Evolutionary conservation across 495 filamentous ascomycete genomes (phyloP).

Genomic region (Hyaloscypha hepaticicola): DNA sequence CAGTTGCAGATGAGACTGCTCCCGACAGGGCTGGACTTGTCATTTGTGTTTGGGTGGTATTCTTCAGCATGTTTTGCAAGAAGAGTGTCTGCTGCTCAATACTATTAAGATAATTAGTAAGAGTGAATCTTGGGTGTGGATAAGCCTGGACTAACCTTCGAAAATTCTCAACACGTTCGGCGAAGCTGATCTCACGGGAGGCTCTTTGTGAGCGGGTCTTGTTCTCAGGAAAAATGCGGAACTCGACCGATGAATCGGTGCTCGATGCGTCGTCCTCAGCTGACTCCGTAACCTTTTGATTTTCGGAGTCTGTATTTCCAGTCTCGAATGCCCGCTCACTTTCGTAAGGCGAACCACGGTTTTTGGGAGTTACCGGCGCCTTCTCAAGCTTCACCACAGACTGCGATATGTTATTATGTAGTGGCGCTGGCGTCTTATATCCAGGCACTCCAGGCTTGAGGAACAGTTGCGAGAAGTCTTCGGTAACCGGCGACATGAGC

Average conservation of each 20-base stretch:
- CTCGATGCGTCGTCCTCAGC: conserved; percentile 4
- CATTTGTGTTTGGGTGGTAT: conserved; percentile 21
- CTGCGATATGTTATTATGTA: neutral
- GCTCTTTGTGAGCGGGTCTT: conserved; percentile 6
- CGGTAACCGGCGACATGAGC: neutral
- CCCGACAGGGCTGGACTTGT: conserved; percentile 25
- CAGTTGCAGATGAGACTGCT: conserved; percentile 30
- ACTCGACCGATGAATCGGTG: conserved; percentile 20
- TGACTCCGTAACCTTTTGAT: conserved; percentile 3
- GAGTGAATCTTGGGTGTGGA: neutral
- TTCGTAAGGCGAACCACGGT: neutral
- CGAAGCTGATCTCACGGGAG: conserved; percentile 7
- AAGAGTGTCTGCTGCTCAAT: conserved; percentile 26
- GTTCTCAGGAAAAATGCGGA: conserved; percentile 7
- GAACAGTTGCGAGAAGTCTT: conserved; percentile 25
- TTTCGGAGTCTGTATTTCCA: neutral
- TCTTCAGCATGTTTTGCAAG: conserved; percentile 32
- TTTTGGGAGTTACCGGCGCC: conserved; percentile 6
- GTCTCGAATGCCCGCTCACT: conserved; percentile 11
- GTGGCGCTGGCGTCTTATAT: conserved; percentile 21
- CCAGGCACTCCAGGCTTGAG: conserved; percentile 19
- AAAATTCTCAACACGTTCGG: conserved; percentile 25
- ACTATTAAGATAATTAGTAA: conserved; percentile 14
- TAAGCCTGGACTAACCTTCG: conserved; percentile 18
- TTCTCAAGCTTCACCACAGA: neutral